Evolutionary conservation across 2,329 filamentous ascomycete genomes (phyloP).

Genomic region (Aspergillus awamori): DNA sequence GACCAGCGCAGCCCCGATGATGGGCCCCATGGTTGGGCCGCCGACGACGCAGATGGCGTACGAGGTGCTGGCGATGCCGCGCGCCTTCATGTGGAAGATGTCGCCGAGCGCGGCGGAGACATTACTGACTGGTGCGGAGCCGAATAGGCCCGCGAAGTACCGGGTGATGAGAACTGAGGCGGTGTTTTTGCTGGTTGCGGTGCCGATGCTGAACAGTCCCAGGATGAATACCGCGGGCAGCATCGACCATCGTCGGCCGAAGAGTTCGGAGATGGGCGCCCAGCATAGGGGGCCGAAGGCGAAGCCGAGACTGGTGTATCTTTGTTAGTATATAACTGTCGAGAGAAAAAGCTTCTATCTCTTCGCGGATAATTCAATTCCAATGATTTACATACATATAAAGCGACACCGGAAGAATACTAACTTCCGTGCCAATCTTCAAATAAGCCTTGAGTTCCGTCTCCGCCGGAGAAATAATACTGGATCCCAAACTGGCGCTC

Average conservation of each 20-base stretch:
- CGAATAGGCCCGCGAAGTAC: slow-evolving; percentile 52
- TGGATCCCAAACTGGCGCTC: slow-evolving; percentile 52
- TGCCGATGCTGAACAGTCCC: slow-evolving; percentile 51
- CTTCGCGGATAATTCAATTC: no score
- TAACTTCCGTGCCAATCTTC: slow-evolving; percentile 47
- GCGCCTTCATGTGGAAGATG: slow-evolving; percentile 42
- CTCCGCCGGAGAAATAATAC: slow-evolving; percentile 54
- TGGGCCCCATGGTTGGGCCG: slow-evolving; percentile 46
- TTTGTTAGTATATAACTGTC: background rate
- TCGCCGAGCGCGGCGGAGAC: slow-evolving; percentile 50
- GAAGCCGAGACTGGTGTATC: slow-evolving; percentile 31
- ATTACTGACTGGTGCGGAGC: slow-evolving; percentile 47
- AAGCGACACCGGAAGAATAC: slow-evolving; percentile 51
- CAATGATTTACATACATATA: slow-evolving; percentile 40
- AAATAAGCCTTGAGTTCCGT: slow-evolving; percentile 46
- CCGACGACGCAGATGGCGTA: slow-evolving; percentile 46
- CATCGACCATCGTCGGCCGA: slow-evolving; percentile 50
- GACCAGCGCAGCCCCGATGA: slow-evolving; percentile 45
- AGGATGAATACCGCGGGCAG: slow-evolving; percentile 48
- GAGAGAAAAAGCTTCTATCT: no score
- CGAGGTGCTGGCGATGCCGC: slow-evolving; percentile 45
- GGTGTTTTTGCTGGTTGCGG: slow-evolving; percentile 44
- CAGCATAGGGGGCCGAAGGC: slow-evolving; percentile 45
- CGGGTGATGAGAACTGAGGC: slow-evolving; percentile 44
- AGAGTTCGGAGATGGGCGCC: slow-evolving; percentile 50